These are phyloP conservation scores for Aristolochia fimbriata DNA, from an alignment of 164 flowering plant species.

Conservation along the genomic window DNA sequence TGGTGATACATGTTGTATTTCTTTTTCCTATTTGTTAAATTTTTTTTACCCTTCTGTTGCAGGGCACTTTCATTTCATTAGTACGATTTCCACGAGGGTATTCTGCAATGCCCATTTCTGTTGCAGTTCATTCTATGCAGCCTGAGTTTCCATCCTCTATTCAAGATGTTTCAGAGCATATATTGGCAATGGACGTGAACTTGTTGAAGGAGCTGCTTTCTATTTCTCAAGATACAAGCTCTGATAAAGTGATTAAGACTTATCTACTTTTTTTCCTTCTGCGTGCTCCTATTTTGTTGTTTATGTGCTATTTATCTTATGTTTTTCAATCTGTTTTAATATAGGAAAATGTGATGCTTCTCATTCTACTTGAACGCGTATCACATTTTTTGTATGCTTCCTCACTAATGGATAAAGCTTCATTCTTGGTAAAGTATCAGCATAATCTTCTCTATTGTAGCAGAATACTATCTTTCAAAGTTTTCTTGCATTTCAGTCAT, in stretches of 20 bases:
- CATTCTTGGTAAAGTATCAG: slow-evolving; percentile 37
- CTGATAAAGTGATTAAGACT: slow-evolving; percentile 28
- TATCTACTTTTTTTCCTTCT: not conserved
- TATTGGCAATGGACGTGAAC: slow-evolving; percentile 19
- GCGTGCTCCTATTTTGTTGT: no score
- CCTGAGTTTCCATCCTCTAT: slow-evolving; percentile 12
- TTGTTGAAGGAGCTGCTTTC: slow-evolving; percentile 41
- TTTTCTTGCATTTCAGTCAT: not conserved
- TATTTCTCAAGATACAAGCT: slow-evolving; percentile 15
- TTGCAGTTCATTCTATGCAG: slow-evolving; percentile 10
- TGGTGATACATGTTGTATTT: not conserved
- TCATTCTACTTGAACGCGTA: slow-evolving; percentile 40
- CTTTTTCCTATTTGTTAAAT: not conserved
- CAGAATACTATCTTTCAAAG: not conserved
- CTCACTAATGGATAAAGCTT: slow-evolving; percentile 35
- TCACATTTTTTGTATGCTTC: slow-evolving; percentile 33
- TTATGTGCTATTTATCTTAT: no score
- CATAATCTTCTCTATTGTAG: not conserved
- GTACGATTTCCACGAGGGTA: slow-evolving; percentile 59
- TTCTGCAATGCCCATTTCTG: slow-evolving; percentile 14
- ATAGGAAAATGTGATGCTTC: slow-evolving; percentile 31
- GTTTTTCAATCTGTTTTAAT: slow-evolving; percentile 21
- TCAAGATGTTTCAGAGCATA: slow-evolving; percentile 13
- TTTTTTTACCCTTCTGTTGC: not conserved
- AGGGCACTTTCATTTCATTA: slow-evolving; percentile 51